phyloP scores from a whole-genome alignment of 176 grass and related monocot genomes.

The Dendrocalamus sinicus region DNA sequence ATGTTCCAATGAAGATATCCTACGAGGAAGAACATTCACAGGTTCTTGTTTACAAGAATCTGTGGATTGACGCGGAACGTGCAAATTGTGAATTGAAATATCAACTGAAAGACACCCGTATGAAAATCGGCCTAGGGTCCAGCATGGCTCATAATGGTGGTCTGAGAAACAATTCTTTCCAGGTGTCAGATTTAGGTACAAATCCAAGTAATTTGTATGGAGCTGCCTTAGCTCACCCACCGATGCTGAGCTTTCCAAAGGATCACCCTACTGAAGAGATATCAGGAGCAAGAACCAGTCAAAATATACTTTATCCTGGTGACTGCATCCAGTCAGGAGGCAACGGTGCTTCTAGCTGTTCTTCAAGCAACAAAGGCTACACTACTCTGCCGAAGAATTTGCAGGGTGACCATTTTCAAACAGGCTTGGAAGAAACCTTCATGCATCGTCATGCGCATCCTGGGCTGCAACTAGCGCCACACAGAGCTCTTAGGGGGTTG shows the following conservation, averaged over 20 bases:
- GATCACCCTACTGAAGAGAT: conserved; percentile 29
- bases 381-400: conserved; percentile 18
- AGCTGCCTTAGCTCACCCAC: conserved; percentile 8
- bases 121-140: conserved; percentile 50
- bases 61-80: conserved; percentile 66
- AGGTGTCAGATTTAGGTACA: conserved; percentile 35
- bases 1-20: conserved; percentile 32
- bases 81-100: conserved; percentile 63
- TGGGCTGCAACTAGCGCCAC: neutral
- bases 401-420: conserved; percentile 13
- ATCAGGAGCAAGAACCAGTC: conserved; percentile 22
- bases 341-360: neutral
- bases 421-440: conserved; percentile 40
- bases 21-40: conserved; percentile 44
- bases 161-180: conserved; percentile 39
- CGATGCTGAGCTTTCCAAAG: conserved; percentile 14
- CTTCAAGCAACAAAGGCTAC: conserved; percentile 33
- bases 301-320: conserved; percentile 25
- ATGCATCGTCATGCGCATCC: neutral
- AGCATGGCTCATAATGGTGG: conserved; percentile 37
- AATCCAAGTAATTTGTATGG: conserved; percentile 31
- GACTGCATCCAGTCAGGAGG: conserved; percentile 33
- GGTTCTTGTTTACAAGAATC: conserved; percentile 53
- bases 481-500: neutral
- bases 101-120: conserved; percentile 54